Base-by-base conservation (phyloP, 2,329 filamentous ascomycete genomes). In the Diplodia mutila region DNA sequence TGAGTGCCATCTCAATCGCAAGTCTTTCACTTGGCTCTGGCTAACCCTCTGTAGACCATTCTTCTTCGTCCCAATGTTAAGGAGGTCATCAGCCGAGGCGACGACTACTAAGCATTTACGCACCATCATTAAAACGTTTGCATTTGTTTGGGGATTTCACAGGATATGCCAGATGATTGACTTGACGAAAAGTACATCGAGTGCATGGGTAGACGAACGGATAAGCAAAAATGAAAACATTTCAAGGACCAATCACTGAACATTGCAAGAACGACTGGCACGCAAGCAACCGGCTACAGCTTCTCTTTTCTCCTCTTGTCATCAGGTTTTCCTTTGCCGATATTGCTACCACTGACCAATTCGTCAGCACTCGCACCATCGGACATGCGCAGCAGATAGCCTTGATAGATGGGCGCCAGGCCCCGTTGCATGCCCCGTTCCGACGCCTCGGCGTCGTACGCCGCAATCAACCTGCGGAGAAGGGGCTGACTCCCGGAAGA, bases 1-100 rank as follows among this genome's bases (percentile, higher is more conserved):
- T 96, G 82, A 86, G 91, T 87, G 12, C 21, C 18, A 25, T 27
- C 21, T 11, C 18, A 23, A 11, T 7, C 25, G 4, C 14, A 23
- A 1, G 1, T 14, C 21, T 3, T 21, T 34, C 6, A n/a, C 9
- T 8, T 1, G 23, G 18, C 42, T 46, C 4, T 23, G 11, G 48
- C 48, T 67, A 27, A 67, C 21, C 25, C 11, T 34, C 23, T 61
- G 23, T 69, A 92, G 90, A 92, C 91, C 39, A 91, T 94, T 72
- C 79, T 94, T 71, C 87, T 94, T 23, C 51, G 66, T 9, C 66
- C 66, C 7, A 67, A 52, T 25, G 90, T 93, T 66, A 96, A 96
- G 85, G 92, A 96, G 83, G 89, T 96, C 71, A 90, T 96, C 74
- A 94, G 90, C 79, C 88, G 92, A 70, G 92, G 92, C 71, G 91